Evolutionary conservation across 2,329 filamentous ascomycete genomes (phyloP).

Genomic region (Fusarium tjaetaba): DNA sequence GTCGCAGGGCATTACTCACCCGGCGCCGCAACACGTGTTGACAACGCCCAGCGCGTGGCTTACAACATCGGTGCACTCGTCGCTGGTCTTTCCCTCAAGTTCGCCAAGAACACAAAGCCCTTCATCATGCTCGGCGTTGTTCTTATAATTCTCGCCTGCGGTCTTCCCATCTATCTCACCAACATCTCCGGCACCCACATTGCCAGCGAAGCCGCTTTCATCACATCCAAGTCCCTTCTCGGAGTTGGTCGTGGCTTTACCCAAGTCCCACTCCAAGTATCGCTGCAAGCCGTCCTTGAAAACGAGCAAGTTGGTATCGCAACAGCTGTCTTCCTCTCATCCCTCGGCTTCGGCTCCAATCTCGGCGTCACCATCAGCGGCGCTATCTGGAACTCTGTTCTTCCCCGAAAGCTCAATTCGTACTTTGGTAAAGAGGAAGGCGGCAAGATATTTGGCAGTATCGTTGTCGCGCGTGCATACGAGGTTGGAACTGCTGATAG

Average conservation of each 20-base stretch:
- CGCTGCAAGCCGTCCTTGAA: slow-evolving; percentile 13
- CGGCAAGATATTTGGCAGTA: slow-evolving; percentile 22
- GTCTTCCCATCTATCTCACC: slow-evolving; percentile 28
- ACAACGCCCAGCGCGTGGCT: slow-evolving; percentile 24
- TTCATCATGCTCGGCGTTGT: slow-evolving; percentile 25
- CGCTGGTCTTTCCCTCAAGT: slow-evolving; percentile 12
- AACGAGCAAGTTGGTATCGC: slow-evolving; percentile 29
- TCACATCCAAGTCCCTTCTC: slow-evolving; percentile 26
- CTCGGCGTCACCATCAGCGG: slow-evolving; percentile 27
- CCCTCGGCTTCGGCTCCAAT: slow-evolving; percentile 26
- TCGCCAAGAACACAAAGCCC: slow-evolving; percentile 26
- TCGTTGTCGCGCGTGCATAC: slow-evolving; percentile 24
- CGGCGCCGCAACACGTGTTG: slow-evolving; percentile 23
- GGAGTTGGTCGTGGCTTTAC: slow-evolving; percentile 28
- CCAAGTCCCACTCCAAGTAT: slow-evolving; percentile 15
- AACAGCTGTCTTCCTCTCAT: slow-evolving; percentile 28
- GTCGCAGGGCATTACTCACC: slow-evolving; percentile 28
- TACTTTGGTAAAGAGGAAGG: slow-evolving; percentile 16
- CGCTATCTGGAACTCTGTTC: slow-evolving; percentile 31
- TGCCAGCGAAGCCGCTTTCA: slow-evolving; percentile 25
- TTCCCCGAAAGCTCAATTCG: slow-evolving; percentile 9
- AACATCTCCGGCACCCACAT: slow-evolving; percentile 28
- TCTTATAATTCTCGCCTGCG: slow-evolving; percentile 26
- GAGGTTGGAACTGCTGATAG: slow-evolving; percentile 11
- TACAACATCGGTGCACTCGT: slow-evolving; percentile 22